A percentile compares a stretch with the other conserved stretches of the same genome.
phyloP scores from a whole-genome alignment of 805 yeast species.

The Cyberlindnera veronae region DNA sequence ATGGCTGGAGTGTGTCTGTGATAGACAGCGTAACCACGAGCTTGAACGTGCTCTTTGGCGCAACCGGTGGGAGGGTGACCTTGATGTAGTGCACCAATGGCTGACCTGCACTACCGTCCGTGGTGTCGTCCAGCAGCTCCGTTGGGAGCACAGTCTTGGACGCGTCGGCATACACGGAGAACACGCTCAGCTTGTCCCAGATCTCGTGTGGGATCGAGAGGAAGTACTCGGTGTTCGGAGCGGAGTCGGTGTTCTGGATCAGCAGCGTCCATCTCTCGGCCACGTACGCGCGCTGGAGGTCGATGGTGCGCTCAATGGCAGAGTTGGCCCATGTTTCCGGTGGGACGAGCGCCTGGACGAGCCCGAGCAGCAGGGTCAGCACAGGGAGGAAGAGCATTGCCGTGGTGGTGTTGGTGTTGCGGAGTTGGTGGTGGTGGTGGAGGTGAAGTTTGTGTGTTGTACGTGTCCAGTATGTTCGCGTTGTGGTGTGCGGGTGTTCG shows the following conservation, averaged over 20 bases:
- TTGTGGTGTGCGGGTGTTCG: constrained; percentile 4
- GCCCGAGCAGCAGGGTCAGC: constrained; percentile 5
- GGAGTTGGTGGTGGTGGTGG: no score
- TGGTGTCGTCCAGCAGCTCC: constrained; percentile 27
- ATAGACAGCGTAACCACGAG: constrained; percentile 49
- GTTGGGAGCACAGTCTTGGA: constrained; percentile 22
- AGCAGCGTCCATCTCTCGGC: constrained; percentile 56
- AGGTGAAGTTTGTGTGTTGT: no score
- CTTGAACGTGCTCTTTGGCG: constrained; percentile 53
- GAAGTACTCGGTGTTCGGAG: constrained; percentile 53
- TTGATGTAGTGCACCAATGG: constrained; percentile 38
- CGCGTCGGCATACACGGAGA: constrained; percentile 36
- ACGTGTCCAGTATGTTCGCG: not conserved
- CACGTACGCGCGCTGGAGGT: constrained; percentile 61
- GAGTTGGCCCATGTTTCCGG: constrained; percentile 47
- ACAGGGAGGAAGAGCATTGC: constrained; percentile 7
- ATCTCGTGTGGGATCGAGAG: constrained; percentile 53
- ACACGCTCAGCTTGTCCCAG: constrained; percentile 40
- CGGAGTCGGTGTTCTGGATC: constrained; percentile 53
- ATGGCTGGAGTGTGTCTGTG: constrained; percentile 48
- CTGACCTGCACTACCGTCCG: constrained; percentile 24
- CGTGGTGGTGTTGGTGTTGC: not conserved
- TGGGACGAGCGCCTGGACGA: constrained; percentile 15
- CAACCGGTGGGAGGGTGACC: constrained; percentile 55
- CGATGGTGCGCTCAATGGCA: constrained; percentile 54